Percentiles rank a stretch among this genome's conserved stretches.
Evolutionary conservation across 768 basidiomycete genomes (phyloP).

Genomic region (Trametes cinnabarina): DNA sequence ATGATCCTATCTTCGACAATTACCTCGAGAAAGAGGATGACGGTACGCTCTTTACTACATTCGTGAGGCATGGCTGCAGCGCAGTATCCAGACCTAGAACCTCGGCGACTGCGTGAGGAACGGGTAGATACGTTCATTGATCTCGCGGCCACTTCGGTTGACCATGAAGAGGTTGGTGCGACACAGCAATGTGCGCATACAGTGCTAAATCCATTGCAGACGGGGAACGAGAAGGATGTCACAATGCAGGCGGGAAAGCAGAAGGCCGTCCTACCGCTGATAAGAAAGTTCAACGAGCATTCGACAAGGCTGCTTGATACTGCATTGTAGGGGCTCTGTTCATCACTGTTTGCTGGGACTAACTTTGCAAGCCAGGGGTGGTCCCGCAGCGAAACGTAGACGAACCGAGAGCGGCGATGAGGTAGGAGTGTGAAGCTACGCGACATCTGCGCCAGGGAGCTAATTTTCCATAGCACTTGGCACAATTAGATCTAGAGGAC

Average conservation of each 20-base stretch:
- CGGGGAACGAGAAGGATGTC: conserved; percentile 83
- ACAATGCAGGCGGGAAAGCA: conserved; percentile 97
- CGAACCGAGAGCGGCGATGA: conserved; percentile 42
- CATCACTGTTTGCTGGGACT: neutral
- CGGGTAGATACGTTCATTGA: conserved; percentile 77
- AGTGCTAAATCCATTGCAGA: conserved; percentile 41
- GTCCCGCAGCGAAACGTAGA: conserved; percentile 57
- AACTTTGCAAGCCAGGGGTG: conserved; percentile 46
- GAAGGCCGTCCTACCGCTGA: conserved; percentile 83
- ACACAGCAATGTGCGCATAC: neutral
- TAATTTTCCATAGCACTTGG: conserved; percentile 31
- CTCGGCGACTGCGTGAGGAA: conserved; percentile 63
- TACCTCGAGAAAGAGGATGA: conserved; percentile 97
- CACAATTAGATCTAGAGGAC: conserved; percentile 83
- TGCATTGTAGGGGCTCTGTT: conserved; percentile 54
- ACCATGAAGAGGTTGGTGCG: conserved; percentile 75
- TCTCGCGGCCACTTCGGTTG: conserved; percentile 84
- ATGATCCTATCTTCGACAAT: conserved; percentile 91
- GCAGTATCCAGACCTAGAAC: conserved; percentile 64
- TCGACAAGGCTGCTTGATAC: conserved; percentile 85
- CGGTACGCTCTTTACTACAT: conserved; percentile 45
- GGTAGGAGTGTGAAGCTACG: conserved; percentile 35
- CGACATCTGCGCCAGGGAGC: neutral
- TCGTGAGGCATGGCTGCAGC: neutral
- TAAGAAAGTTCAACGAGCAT: conserved; percentile 97